phyloP scores from a whole-genome alignment of 2,329 filamentous ascomycete species.

The Chrysosphaeria jannelii region DNA sequence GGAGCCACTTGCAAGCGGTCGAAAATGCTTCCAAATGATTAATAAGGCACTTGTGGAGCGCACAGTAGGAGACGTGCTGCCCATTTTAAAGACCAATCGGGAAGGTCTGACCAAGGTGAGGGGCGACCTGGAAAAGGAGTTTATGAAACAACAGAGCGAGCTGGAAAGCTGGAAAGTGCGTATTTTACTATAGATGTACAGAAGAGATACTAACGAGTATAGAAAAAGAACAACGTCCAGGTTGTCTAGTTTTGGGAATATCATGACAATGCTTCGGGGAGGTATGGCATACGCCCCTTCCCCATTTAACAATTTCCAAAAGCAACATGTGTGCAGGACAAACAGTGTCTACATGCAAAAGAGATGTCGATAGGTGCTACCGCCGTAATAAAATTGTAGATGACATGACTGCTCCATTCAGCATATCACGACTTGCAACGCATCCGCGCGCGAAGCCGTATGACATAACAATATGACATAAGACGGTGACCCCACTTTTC shows the following conservation, averaged over 20 bases:
- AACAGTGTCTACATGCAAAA: too few species aligned
- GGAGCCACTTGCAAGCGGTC: constrained; percentile 48
- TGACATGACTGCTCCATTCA: too few species aligned
- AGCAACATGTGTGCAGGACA: too few species aligned
- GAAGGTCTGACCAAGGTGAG: constrained; percentile 83
- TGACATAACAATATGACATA: too few species aligned
- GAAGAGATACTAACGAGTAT: constrained; percentile 12
- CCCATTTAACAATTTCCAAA: too few species aligned
- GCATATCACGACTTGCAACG: too few species aligned
- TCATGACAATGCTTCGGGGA: too few species aligned
- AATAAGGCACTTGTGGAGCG: constrained; percentile 88
- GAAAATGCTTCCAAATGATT: constrained; percentile 97
- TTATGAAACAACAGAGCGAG: constrained; percentile 80
- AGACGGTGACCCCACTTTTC: too few species aligned
- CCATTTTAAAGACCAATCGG: constrained; percentile 72
- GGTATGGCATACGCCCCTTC: too few species aligned
- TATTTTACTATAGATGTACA: constrained; percentile 22
- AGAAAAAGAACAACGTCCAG: constrained; percentile 77
- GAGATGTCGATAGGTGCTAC: too few species aligned
- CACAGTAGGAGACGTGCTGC: constrained; percentile 76
- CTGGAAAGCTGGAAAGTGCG: constrained; percentile 99
- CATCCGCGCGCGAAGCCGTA: too few species aligned
- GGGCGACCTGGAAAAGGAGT: constrained; percentile 85
- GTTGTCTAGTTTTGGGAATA: constrained; percentile 64
- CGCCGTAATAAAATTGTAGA: too few species aligned